Base-by-base conservation (phyloP, 2,329 filamentous ascomycete species). In the Aspergillus quadricinctus region DNA sequence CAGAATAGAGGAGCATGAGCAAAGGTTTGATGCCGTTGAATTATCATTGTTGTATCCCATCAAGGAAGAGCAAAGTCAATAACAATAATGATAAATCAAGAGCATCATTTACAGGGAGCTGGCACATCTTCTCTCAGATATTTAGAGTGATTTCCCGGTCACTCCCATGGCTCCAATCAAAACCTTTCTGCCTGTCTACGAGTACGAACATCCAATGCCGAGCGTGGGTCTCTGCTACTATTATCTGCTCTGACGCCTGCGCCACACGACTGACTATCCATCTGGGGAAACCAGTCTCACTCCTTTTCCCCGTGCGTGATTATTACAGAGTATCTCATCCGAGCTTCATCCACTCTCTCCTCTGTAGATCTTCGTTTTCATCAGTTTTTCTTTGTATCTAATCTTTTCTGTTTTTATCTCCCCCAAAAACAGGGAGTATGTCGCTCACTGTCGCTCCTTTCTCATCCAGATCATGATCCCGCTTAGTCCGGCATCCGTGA, bases 401-500 rank as follows among this genome's bases (percentile, higher is more conserved):
- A 50, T 41, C 40, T 28, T 53, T 48, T 37, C 48, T 48, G 28
- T n/a, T 56, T 46, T 14, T 31, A 48, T 53, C 28, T 21, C 51
- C 40, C 48, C 51, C 54, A 53, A 48, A 50, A 48, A 50, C 48
- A 45, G 52, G 58, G 63, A 69, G 60, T 58, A 72, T 73, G 71
- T 64, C 60, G 64, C 64, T 59, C 51, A 55, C 59, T 63, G 60
- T 64, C 65, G 57, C 63, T 72, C 68, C 53, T 70, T 72, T 66
- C 52, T 57, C 61, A 52, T 57, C 60, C 64, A 72, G 70, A 75
- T 69, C 71, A 75, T 76, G 73, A 75, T 69, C 65, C 64, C 65
- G 64, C 65, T 64, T 66, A 63, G 63, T 62, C 57, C 61, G 56
- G 56, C 61, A 62, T 63, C 64, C 64, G 61, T 64, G 61, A 64